phyloP scores from a whole-genome alignment of 2,329 filamentous ascomycete genomes.

The Fusarium succisae region DNA sequence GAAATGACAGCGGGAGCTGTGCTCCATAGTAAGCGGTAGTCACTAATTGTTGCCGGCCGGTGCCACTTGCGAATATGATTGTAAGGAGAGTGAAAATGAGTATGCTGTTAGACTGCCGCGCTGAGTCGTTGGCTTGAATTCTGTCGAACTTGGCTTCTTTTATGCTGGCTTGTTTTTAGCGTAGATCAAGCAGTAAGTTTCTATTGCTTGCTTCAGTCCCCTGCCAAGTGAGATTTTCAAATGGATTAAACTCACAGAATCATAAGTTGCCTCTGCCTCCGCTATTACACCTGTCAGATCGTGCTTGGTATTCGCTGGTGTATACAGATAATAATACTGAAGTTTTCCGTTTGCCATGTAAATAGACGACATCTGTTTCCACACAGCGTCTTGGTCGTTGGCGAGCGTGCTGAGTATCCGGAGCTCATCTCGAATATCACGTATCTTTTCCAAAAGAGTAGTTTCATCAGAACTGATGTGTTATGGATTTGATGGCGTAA shows the following conservation, averaged over 20 bases:
- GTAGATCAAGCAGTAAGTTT: background rate
- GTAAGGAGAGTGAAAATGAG: background rate
- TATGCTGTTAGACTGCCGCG: background rate
- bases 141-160: background rate
- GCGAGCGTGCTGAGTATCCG: background rate
- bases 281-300: accelerated
- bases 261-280: background rate
- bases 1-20: background rate
- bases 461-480: background rate
- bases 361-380: background rate
- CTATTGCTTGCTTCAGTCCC: accelerated
- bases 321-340: background rate
- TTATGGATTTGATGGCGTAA: background rate
- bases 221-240: accelerated
- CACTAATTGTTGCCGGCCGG: background rate
- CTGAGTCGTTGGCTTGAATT: too few species aligned
- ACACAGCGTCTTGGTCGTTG: background rate
- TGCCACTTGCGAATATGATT: background rate
- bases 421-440: background rate
- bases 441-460: accelerated
- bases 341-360: background rate
- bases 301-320: background rate
- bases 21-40: background rate
- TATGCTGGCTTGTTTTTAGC: background rate
- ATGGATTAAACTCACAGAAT: background rate